Evolutionary conservation across 768 basidiomycete genomes (phyloP), one percentile per base, ranked within the genome.

Genomic region (Serendipita sp.): DNA sequence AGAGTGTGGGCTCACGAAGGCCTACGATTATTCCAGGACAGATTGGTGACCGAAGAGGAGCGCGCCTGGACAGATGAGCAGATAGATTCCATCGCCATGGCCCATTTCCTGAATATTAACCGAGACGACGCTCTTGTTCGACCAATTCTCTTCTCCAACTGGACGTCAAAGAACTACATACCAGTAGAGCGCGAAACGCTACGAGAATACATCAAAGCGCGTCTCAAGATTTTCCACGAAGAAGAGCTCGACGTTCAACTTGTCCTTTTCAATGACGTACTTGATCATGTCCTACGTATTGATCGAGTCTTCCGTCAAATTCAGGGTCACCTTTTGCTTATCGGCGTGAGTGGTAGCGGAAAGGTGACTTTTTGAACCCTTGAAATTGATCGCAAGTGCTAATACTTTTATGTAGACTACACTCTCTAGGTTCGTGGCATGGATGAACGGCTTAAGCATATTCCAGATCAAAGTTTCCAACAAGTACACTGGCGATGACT

Each of bases 391-490:
- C 24, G 24, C 1, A 53, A 24, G 66, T 65, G 46, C 68, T 65
- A 65, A 68, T 64, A 66, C 53, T 56, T 11, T 63, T 24, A 15
- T 32, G 7, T 71, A 97, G 96, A 99, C 96, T 3, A 99, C 94
- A 0, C 76, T 99, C 1, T 96, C 96, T 45, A 86, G 96, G 54
- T 99, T 99, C 73, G 96, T 99, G 32, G 96, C 96, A 0, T 99
- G 96, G 96, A 97, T 99, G 86, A 99, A 99, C 70, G 96, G 96
- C 48, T 78, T 99, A 64, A 96, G 90, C 72, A 94, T 99, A 68
- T 99, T 96, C 82, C 96, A 99, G 73, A 96, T 99, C 80, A 98
- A 98, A 73, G 96, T 98, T 3, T 97, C 95, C 28, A 99, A 98
- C 78, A 95, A 93, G 73, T 99, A 99, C 73, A 96, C 92, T 1